These are phyloP conservation scores for Eremochloa ophiuroides DNA, from an alignment of 176 grass and related monocot genomes.

Conservation along the genomic window DNA sequence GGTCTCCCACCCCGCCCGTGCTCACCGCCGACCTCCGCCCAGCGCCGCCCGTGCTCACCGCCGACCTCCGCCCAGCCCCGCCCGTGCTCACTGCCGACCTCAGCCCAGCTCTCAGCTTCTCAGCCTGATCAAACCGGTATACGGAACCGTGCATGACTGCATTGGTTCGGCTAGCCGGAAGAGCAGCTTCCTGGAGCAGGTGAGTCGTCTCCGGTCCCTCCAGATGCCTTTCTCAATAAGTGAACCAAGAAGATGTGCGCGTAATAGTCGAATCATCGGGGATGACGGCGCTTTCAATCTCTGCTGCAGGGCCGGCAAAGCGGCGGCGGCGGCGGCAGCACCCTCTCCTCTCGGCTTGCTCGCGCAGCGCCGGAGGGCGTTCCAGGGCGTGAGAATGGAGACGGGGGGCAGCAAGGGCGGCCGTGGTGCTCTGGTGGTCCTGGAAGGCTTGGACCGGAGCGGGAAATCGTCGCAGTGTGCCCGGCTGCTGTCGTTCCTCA, in stretches of 20 bases:
- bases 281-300: not conserved
- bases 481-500: constrained; percentile 57
- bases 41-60: not conserved
- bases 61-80: not conserved
- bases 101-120: not conserved
- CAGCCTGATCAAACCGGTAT: too few relatives aligned
- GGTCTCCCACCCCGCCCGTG: not conserved
- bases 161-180: constrained; percentile 19
- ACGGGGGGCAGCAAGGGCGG: not conserved
- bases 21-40: not conserved
- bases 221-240: too few relatives aligned
- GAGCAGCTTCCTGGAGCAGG: constrained; percentile 29
- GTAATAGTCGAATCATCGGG: not conserved
- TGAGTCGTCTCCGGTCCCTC: not conserved
- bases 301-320: constrained; percentile 16
- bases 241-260: not conserved
- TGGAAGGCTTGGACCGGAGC: constrained; percentile 78
- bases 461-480: constrained; percentile 79
- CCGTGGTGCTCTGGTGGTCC: constrained; percentile 77
- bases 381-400: constrained; percentile 46
- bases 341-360: not conserved
- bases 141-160: constrained; percentile 35
- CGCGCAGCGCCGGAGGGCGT: constrained; percentile 11
- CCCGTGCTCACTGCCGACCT: not conserved
- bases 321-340: not conserved